A percentile compares a stretch with the other conserved stretches of the same genome.
Conservation (phyloP, 2,329 filamentous ascomycete species). For the Tolypocladium guangdongense region DNA sequence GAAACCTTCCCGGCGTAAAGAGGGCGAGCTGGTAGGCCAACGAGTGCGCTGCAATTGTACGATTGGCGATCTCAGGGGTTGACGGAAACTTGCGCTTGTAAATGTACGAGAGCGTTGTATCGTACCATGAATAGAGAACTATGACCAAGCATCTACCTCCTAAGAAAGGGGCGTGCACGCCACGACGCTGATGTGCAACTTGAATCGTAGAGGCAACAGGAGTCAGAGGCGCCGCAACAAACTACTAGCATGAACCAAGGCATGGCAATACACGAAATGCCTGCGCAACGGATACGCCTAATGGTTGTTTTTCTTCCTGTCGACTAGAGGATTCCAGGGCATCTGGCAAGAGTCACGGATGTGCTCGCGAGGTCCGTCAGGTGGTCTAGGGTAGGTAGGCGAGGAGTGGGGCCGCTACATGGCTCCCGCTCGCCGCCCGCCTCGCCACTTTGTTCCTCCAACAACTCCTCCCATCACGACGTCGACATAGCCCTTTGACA, state of each 20-base stretch:
- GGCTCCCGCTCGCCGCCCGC: not conserved
- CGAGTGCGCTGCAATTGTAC: not conserved
- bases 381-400: not conserved
- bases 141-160: not conserved
- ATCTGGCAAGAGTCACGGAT: too few species aligned
- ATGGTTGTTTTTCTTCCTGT: too few species aligned
- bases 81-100: not conserved
- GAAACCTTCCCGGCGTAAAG: slow-evolving; percentile 81
- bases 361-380: not conserved
- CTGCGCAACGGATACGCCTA: too few species aligned
- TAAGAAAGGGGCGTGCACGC: too few species aligned
- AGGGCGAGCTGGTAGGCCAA: slow-evolving; percentile 82
- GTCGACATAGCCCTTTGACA: not conserved
- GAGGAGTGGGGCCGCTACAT: not conserved
- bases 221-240: too few species aligned
- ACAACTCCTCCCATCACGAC: not conserved
- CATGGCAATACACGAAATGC: too few species aligned
- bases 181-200: too few species aligned
- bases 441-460: not conserved
- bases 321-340: too few species aligned
- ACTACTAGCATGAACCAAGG: too few species aligned
- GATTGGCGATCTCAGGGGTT: not conserved
- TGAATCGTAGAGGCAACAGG: too few species aligned
- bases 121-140: not conserved
- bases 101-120: not conserved